Evolutionary conservation across 2,329 filamentous ascomycete species (phyloP).

Genomic region (Talaromyces sp.): DNA sequence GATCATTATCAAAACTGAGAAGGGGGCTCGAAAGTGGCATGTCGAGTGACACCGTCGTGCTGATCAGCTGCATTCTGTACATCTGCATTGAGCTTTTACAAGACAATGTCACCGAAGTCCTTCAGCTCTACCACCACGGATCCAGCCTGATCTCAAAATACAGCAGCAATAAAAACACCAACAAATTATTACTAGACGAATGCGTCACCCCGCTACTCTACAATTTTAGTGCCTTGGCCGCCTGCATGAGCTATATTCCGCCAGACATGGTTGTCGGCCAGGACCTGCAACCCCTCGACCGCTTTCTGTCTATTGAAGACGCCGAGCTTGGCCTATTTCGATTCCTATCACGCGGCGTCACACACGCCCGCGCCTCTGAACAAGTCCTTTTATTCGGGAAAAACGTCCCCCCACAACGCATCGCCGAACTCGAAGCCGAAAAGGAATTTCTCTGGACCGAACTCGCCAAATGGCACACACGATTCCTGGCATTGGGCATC

Average conservation of each 20-base stretch:
- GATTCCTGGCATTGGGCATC: not conserved
- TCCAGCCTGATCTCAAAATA: conserved; percentile 20
- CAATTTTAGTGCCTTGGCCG: conserved; percentile 13
- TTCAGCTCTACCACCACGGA: conserved; percentile 25
- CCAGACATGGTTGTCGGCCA: not conserved
- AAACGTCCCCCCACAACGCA: not conserved
- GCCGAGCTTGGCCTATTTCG: not conserved
- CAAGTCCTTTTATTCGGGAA: not conserved
- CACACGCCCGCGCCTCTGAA: not conserved
- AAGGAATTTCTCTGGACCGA: not conserved
- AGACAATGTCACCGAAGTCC: conserved; percentile 19
- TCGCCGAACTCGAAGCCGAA: not conserved
- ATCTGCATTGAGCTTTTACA: conserved; percentile 27
- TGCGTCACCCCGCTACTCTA: not conserved
- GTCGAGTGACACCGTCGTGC: conserved; percentile 21
- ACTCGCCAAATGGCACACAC: not conserved
- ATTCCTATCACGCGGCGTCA: not conserved
- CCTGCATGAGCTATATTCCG: not conserved
- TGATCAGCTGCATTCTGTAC: conserved; percentile 28
- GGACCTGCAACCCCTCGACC: not conserved
- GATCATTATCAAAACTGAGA: conserved; percentile 22
- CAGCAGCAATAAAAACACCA: conserved; percentile 11
- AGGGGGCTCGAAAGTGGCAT: conserved; percentile 18
- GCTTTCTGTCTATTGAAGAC: not conserved
- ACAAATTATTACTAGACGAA: conserved; percentile 16